Base-by-base conservation (phyloP, 352 stramenopile species). In the Hyaloperonospora arabidopsidis region DNA sequence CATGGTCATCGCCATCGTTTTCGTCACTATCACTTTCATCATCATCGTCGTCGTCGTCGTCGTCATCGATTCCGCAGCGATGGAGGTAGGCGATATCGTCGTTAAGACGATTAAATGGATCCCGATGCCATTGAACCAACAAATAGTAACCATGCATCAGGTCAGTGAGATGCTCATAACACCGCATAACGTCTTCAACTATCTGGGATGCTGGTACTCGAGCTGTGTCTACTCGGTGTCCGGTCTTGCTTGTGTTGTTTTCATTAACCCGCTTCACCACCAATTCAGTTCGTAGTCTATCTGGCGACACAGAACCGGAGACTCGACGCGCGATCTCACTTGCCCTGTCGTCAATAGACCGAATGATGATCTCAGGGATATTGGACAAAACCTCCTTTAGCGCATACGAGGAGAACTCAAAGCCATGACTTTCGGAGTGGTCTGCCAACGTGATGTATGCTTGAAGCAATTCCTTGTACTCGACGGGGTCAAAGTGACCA, bases 71-170 rank as follows among this genome's bases (percentile, higher is more conserved):
- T 19, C 77, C 80, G 11, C 80, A 91, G 8, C 85, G 71, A 58
- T 95, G 84, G 11, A 95, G 63, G 44, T 89, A 93, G 14, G 52
- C 61, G 12, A 77, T 23, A 25, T 84, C 73, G 23, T 91, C 78
- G 39, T 92, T 93, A 12, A 66, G 70, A 2, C 79, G 69, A 45
- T 92, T 89, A 36, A 95, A 93, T 7, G 85, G 80, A 51, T 87
- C 72, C 15, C 76, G 76, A 65, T 96, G 87, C 87, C 86, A 97
- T 48, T 97, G 85, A 1, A 88, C 82, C 32, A 95, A 64, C 25
- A 93, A 44, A 58, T 95, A 95, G 39, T 95, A 93, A 2, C 74
- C 91, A 67, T 97, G 85, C 70, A 97, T 84, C 29, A 95, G 60
- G 15, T 89, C 67, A 7, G 86, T 87, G 17, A 94, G 57, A 1